phyloP scores from a whole-genome alignment of 2,329 filamentous ascomycete species.

The Aspergillus hiratsukae region DNA sequence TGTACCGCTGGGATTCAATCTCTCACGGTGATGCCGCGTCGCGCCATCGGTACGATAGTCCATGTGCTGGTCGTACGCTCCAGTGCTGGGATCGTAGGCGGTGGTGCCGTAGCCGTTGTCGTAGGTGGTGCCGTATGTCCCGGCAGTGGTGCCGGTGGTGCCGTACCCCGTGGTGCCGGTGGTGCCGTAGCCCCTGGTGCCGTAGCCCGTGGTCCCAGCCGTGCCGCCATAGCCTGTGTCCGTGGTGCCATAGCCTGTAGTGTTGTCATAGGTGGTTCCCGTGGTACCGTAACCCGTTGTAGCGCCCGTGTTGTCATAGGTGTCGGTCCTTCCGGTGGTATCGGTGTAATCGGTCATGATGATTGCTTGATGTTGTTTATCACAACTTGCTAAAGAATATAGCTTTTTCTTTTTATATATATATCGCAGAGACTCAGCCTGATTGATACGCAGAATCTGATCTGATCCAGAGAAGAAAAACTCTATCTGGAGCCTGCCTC shows the following conservation, averaged over 20 bases:
- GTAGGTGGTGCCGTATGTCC: slow-evolving; percentile 19
- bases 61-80: slow-evolving; percentile 32
- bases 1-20: slow-evolving; percentile 24
- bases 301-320: background rate
- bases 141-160: slow-evolving; percentile 10
- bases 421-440: background rate
- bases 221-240: slow-evolving; percentile 13
- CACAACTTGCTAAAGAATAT: background rate
- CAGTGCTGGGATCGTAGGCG: slow-evolving; percentile 21
- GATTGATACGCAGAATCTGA: background rate
- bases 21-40: slow-evolving; percentile 29
- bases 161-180: slow-evolving; percentile 12
- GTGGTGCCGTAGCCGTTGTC: slow-evolving; percentile 25
- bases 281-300: slow-evolving; percentile 13
- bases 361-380: background rate
- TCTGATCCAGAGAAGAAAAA: background rate
- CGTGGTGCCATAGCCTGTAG: slow-evolving; percentile 13
- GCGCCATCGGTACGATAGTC: slow-evolving; percentile 25
- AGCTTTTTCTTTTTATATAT: background rate
- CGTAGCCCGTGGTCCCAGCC: slow-evolving; percentile 11
- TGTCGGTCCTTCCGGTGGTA: slow-evolving; percentile 5
- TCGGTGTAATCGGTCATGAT: slow-evolving; percentile 8
- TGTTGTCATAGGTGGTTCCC: slow-evolving; percentile 10
- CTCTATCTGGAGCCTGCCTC: background rate
- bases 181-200: slow-evolving; percentile 8